Base-by-base conservation (phyloP, 768 basidiomycete species). In the Boletus sp. region DNA sequence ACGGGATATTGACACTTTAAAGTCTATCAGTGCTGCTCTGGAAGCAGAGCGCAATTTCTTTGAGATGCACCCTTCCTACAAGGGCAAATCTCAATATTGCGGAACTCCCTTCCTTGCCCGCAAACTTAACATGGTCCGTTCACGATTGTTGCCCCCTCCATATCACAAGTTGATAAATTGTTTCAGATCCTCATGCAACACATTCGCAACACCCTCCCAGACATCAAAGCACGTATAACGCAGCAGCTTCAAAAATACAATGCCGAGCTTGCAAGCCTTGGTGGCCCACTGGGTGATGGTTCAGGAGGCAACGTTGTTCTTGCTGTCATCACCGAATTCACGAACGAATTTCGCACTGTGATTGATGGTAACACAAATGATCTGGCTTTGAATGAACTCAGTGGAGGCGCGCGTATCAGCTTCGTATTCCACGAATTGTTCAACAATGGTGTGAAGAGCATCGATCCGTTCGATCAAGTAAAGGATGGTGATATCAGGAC, bases 351-450 rank as follows among this genome's bases (percentile, higher is more conserved):
- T 83, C 86, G 96, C 54, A 91, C 91, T 13, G 88, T 90, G 37
- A 97, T 99, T 61, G 97, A 99, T 69, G 97, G 97, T 72, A 94
- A 91, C 75, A 94, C 93, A 29, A 95, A 96, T 66, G 97, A 99
- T 69, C 76, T 98, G 34, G 88, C 90, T 1, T 69, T 97, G 65
- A 98, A 98, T 65, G 97, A 99, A 73, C 81, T 99, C 21, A 93
- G 91, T n/a, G 97, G 97, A 64, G 97, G 97, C 71, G 97, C 97
- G 29, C 85, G 97, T 72, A 98, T 99, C 79, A 91, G 88, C 66
- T 99, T 98, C 67, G 97, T 99, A 50, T 99, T 95, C 80, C 97
- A 99, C 70, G 97, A 99, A 69, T 74, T 98, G 54, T 99, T 90
- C 82, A 97, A 95, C 75, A 95, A 89, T 66, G 97, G 97, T 56